Base-by-base conservation (phyloP, 169 alveolate species). In the Babesia gibsoni region DNA sequence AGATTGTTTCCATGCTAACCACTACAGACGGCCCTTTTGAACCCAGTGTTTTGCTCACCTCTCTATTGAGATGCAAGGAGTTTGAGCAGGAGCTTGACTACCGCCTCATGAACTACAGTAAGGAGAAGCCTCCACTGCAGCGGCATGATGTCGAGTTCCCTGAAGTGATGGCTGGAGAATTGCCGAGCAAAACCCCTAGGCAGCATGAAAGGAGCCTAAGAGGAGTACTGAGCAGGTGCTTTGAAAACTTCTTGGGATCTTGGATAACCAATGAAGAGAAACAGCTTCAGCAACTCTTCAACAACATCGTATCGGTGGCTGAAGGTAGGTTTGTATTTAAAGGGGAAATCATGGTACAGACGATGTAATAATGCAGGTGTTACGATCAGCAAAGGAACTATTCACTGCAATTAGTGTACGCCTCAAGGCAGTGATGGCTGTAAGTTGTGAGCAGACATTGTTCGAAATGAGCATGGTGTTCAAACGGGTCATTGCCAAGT, bases 401-500 rank as follows among this genome's bases (percentile, higher is more conserved):
- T 77, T 77, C 54, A 45, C 86, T 32, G 68, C 81, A 18, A 58
- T 77, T 35, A 77, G 66, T 41, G 69, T 63, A 0, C 8, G 81
- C 39, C 75, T 77, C 37, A 66, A 67, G 74, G 77, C 67, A 22
- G 73, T 68, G 29, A 59, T 67, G 52, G 57, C 86, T 18, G 66
- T 77, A 23, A 77, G 86, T 57, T 42, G 61, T 22, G 86, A 77
- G 43, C 86, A 77, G 57, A 67, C 86, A 33, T 42, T 77, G 0
- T 77, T 64, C 35, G 86, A 77, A 50, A 67, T 67, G 81, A 53
- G 65, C 52, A 35, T 57, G 75, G 82, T 77, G 16, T 67, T 77
- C 48, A 37, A 52, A 32, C 52, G 79, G 52, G 29, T 68, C 32
- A 45, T 77, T 22, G 58, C 23, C 25, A 67, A 67, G 72, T 77